Base-by-base conservation (phyloP, 805 yeast species). In the Wickerhamiella bombiphila region DNA sequence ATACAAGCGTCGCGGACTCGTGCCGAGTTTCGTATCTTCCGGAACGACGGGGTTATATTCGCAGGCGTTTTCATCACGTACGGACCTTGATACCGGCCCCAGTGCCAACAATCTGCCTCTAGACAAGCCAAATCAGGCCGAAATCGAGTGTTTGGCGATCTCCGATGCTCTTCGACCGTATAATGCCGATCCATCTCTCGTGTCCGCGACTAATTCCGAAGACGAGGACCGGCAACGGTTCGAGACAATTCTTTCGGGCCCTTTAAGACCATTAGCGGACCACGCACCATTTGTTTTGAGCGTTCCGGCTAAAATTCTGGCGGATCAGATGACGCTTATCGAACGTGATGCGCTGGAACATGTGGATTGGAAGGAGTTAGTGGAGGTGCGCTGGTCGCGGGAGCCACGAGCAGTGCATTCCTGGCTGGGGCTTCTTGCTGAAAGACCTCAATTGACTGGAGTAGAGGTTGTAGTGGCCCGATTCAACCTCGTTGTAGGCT, bases 311-410 rank as follows among this genome's bases (percentile, higher is more conserved):
- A 58, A 63, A 39, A 60, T 69, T 0, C 58, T 91, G 22, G 85
- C 93, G 4, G 70, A 75, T 45, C 96, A 88, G 45, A 66, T 88
- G 57, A 88, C 97, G 0, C 55, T 81, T 35, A 79, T 88, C 45
- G 98, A 91, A 56, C 66, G 75, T 37, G 97, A 91, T 55, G 70
- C 85, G 31, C 57, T 86, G 17, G 68, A 72, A 37, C 94, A 83
- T 50, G 69, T 91, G 29, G 96, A 88, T 55, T 88, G 97, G 96
- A 76, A 74, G 49, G 94, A 83, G 47, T 65, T 88, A 32, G 66
- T 86, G 31, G 86, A 82, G 44, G 60, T 80, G 44, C 68, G 72
- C 35, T 79, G 94, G 83, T 70, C 72, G 37, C 69, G 70, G 41
- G 78, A 85, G 1, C 34, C 34, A 3, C 17, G 35, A 5, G 9